Base-by-base conservation (phyloP, 805 yeast genomes). In the Lipomyces oligophaga region DNA sequence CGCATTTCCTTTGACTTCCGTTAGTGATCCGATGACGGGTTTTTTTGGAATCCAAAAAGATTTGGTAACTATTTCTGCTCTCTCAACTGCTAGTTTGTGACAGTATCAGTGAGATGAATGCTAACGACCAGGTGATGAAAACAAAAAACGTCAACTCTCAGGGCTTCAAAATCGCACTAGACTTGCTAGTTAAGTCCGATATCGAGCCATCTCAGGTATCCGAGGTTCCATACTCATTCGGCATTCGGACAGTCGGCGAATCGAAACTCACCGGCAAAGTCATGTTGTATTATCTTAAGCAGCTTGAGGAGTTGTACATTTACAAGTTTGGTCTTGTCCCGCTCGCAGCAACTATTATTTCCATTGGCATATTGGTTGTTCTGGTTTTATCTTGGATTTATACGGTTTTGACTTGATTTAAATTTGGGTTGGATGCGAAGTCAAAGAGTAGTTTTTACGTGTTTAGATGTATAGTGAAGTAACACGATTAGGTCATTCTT, bases 211-310 rank as follows among this genome's bases (percentile, higher is more conserved):
- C 64, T 28, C 54, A 62, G 15, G 64, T 74, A 38, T 77, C 76
- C 49, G 78, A 74, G 55, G 67, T 73, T 32, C 75, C 76, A 41
- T 74, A 73, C 50, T 70, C 75, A 5, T 74, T 74, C 51, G 78
- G 78, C 60, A 76, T 74, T 22, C 73, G 78, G 67, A 71, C 76
- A 8, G 78, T 72, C 58, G 78, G 78, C 61, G 78, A 74, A 52
- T 72, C 77, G 31, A 74, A 74, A 55, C 63, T 74, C 28, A 69
- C 73, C 6, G 70, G 75, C 42, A 74, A 74, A 52, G 78, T 74
- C 34, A 72, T 73, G 67, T 59, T 74, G 28, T 76, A 69, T 55
- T 74, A 74, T 47, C 53, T 74, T 44, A 67, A 66, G 38, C 78
- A 74, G 59, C 60, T 74, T 50, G 70, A 68, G 55, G 77, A 74